These are phyloP conservation scores for Debaryomyces psychrophilus DNA, from an alignment of 1,139 yeast genomes.

Conservation along the genomic window DNA sequence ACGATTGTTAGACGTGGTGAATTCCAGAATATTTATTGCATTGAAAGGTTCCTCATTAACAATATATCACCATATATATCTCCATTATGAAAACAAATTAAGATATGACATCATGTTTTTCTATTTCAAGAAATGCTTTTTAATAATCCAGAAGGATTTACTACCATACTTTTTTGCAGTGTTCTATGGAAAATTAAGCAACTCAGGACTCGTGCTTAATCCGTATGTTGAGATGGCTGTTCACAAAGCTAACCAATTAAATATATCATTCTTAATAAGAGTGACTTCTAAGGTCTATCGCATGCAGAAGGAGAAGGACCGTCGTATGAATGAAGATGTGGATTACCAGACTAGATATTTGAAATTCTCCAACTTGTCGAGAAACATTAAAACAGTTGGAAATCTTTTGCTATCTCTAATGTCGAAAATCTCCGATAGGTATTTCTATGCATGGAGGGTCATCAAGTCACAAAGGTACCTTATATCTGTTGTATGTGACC, in stretches of 20 bases:
- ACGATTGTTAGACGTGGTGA: background rate
- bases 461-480: background rate
- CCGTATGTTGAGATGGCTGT: conserved; percentile 28
- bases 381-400: conserved; percentile 13
- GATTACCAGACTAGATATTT: conserved; percentile 18
- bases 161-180: conserved; percentile 31
- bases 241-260: conserved; percentile 29
- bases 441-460: conserved; percentile 1
- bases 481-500: background rate
- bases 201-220: conserved; percentile 29
- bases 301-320: conserved; percentile 21
- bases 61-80: conserved; percentile 33
- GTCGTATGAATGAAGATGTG: conserved; percentile 15
- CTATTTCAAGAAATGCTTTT: conserved; percentile 31
- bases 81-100: conserved; percentile 31
- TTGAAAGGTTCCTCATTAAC: conserved; percentile 28
- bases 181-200: conserved; percentile 27
- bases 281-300: conserved; percentile 22
- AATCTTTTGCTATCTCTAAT: conserved; percentile 14
- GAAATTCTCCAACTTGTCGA: conserved; percentile 11
- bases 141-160: conserved; percentile 25
- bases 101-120: conserved; percentile 25
- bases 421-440: conserved; percentile 13
- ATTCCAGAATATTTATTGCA: conserved; percentile 2
- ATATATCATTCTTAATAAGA: conserved; percentile 28